phyloP scores from a whole-genome alignment of 176 grass and related monocot genomes.

The Miscanthus lutarioriparius region DNA sequence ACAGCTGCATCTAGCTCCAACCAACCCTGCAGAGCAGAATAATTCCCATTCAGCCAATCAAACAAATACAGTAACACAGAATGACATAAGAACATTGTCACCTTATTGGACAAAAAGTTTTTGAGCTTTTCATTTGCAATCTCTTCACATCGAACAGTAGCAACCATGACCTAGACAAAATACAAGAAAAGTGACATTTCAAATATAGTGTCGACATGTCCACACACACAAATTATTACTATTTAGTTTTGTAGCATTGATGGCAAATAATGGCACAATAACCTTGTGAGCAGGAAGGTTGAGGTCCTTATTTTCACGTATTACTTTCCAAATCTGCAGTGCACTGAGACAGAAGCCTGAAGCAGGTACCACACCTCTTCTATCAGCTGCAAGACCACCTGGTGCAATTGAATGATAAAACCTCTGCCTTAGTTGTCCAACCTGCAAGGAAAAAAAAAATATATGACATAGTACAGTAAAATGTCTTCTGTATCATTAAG shows the following conservation, averaged over 20 bases:
- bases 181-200: slow-evolving; percentile 8
- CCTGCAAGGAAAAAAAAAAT: slow-evolving; percentile 50
- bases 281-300: slow-evolving; percentile 97
- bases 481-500: neutral
- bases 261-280: slow-evolving; percentile 17
- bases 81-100: slow-evolving; percentile 42
- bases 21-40: slow-evolving; percentile 56
- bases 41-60: neutral
- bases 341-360: slow-evolving; percentile 87
- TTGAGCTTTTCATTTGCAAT: slow-evolving; percentile 83
- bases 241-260: slow-evolving; percentile 8
- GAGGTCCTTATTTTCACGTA: slow-evolving; percentile 95
- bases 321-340: slow-evolving; percentile 87
- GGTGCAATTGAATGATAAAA: slow-evolving; percentile 78
- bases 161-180: slow-evolving; percentile 84
- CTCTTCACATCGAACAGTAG: slow-evolving; percentile 94
- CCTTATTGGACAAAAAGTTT: slow-evolving; percentile 68
- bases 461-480: neutral
- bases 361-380: slow-evolving; percentile 83
- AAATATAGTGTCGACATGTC: neutral
- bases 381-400: slow-evolving; percentile 83
- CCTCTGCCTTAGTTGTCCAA: slow-evolving; percentile 65
- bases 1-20: slow-evolving; percentile 68
- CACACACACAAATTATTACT: slow-evolving; percentile 12
- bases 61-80: slow-evolving; percentile 21